Evolutionary conservation across 2,329 filamentous ascomycete species (phyloP).

Genomic region (Cadophora sp.): DNA sequence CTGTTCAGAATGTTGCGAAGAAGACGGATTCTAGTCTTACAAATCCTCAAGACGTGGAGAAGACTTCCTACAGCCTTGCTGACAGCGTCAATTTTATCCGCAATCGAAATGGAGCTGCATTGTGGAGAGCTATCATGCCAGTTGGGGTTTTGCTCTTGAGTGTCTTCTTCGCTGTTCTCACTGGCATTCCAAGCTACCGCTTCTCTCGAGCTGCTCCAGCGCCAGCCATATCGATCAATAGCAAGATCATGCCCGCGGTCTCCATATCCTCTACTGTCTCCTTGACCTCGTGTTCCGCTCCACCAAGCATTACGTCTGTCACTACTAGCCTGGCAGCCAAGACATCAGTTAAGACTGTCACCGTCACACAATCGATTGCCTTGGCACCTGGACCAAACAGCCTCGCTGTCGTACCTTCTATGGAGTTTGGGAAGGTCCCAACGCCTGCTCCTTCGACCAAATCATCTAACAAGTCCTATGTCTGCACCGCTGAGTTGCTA

Average conservation of each 20-base stretch:
- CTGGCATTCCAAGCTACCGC: conserved; percentile 32
- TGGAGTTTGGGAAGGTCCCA: conserved; percentile 43
- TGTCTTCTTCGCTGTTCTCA: conserved; percentile 35
- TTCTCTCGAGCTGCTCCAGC: conserved; percentile 32
- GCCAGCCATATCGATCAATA: conserved; percentile 44
- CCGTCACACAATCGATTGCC: conserved; percentile 44
- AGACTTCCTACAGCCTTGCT: conserved; percentile 29
- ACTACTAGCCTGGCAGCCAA: conserved; percentile 37
- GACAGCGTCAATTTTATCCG: conserved; percentile 34
- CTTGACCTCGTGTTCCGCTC: conserved; percentile 13
- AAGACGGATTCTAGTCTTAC: conserved; percentile 23
- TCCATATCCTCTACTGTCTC: conserved; percentile 29
- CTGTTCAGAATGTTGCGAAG: conserved; percentile 9
- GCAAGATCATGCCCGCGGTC: conserved; percentile 40
- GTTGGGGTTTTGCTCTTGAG: conserved; percentile 38
- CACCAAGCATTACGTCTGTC: conserved; percentile 34
- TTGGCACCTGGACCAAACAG: conserved; percentile 46
- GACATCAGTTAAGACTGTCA: conserved; percentile 43
- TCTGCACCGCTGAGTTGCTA: conserved; percentile 55
- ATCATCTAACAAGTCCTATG: conserved; percentile 37
- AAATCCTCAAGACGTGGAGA: conserved; percentile 33
- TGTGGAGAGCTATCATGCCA: conserved; percentile 39
- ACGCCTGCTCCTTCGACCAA: conserved; percentile 30
- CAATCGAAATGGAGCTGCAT: conserved; percentile 27
- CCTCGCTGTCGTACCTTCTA: conserved; percentile 50